Evolutionary conservation across 257 asterid genomes (phyloP).

Genomic region (Nemophila menziesii): DNA sequence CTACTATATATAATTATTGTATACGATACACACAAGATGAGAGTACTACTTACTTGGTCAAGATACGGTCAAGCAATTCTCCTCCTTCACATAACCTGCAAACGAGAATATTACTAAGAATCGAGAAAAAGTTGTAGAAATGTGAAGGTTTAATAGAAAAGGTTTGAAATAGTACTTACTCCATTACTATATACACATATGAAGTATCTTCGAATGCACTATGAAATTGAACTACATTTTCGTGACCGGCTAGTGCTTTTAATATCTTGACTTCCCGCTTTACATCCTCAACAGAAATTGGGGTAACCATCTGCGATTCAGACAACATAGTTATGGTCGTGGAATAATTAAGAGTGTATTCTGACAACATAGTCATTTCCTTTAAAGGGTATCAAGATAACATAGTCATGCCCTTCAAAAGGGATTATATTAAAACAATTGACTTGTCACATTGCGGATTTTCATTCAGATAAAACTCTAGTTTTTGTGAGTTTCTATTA

Average conservation of each 20-base stretch:
- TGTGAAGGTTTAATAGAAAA: background rate
- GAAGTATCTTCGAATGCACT: conserved; percentile 69
- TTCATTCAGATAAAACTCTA: too few relatives aligned
- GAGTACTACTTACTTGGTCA: conserved; percentile 53
- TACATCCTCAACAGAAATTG: conserved; percentile 83
- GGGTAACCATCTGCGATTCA: conserved; percentile 59
- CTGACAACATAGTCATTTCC: background rate
- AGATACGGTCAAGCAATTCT: conserved; percentile 73
- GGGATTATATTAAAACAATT: too few relatives aligned
- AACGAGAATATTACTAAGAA: background rate
- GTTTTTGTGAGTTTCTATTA: too few relatives aligned
- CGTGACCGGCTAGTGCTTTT: conserved; percentile 73
- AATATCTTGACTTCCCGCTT: conserved; percentile 82
- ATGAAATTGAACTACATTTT: conserved; percentile 68
- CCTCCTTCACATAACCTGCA: conserved; percentile 82
- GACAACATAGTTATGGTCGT: background rate
- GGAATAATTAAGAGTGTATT: too few relatives aligned
- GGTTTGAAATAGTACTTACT: conserved; percentile 32
- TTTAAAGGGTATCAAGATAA: background rate
- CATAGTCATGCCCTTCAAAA: background rate
- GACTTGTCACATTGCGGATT: too few relatives aligned
- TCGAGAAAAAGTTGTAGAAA: background rate
- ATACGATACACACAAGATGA: conserved; percentile 3
- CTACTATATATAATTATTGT: conserved; percentile 6
- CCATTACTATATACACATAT: conserved; percentile 76